A percentile compares a stretch with the other conserved stretches of the same genome.
Conservation (phyloP, 148 eudicot species). For the Drosera capensis region DNA sequence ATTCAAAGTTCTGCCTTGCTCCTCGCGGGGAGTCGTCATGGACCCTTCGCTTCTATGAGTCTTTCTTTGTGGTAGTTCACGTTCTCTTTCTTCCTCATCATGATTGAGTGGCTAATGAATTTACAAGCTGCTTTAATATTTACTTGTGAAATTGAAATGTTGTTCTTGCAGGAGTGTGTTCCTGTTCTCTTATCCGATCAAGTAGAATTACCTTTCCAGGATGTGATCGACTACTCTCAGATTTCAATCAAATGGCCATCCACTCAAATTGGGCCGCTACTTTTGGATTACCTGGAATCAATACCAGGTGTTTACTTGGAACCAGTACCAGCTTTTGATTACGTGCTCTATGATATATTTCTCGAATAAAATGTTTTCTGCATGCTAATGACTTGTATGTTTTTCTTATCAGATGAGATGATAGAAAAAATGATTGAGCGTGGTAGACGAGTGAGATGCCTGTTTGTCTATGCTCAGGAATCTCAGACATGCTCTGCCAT, state of each 20-base stretch:
- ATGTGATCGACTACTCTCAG: slow-evolving; percentile 64
- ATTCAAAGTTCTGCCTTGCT: slow-evolving; percentile 93
- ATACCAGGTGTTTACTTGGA: slow-evolving; percentile 44
- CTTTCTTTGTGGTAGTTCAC: slow-evolving; percentile 84
- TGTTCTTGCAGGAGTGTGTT: slow-evolving; percentile 69
- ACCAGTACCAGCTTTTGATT: neutral
- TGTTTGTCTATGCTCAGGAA: slow-evolving; percentile 67
- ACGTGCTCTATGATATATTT: neutral
- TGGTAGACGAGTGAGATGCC: slow-evolving; percentile 68
- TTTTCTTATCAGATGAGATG: slow-evolving; percentile 38
- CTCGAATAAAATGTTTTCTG: too few relatives aligned
- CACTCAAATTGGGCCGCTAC: slow-evolving; percentile 54
- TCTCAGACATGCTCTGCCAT: slow-evolving; percentile 75
- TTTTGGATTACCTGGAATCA: slow-evolving; percentile 75
- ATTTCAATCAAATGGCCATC: slow-evolving; percentile 95
- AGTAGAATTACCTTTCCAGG: slow-evolving; percentile 84
- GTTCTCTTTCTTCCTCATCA: slow-evolving; percentile 10
- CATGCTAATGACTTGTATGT: slow-evolving; percentile 3
- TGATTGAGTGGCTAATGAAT: neutral
- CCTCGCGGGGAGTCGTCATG: slow-evolving; percentile 99
- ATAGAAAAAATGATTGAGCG: slow-evolving; percentile 67
- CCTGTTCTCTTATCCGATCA: slow-evolving; percentile 85
- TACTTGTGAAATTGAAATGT: neutral
- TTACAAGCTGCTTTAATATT: neutral
- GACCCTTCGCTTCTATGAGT: slow-evolving; percentile 94